Evolutionary conservation across 192 early-diverging fungal genomes (phyloP).

Genomic region (Phlyctochytrium arcticum): DNA sequence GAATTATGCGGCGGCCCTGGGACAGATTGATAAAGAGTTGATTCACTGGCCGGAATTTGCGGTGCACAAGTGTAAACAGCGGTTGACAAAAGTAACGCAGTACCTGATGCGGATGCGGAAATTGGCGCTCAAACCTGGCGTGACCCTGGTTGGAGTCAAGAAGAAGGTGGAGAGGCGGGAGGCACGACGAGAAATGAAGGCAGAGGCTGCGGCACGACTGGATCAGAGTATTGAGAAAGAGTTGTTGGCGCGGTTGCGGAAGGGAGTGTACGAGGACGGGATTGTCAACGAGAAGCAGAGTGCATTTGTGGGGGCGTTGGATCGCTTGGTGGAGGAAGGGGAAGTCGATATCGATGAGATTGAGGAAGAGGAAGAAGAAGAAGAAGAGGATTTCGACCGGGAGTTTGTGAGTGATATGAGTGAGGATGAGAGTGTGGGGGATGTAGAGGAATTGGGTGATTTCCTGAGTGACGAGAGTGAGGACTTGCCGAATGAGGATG

Average conservation of each 20-base stretch:
- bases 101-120: slow-evolving; percentile 92
- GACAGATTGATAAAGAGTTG: slow-evolving; percentile 86
- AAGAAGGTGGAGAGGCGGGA: slow-evolving; percentile 94
- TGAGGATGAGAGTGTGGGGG: slow-evolving; percentile 38
- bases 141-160: slow-evolving; percentile 82
- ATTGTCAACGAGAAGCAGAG: slow-evolving; percentile 92
- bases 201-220: slow-evolving; percentile 85
- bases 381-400: slow-evolving; percentile 36
- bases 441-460: slow-evolving; percentile 28
- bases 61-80: slow-evolving; percentile 94
- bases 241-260: slow-evolving; percentile 84
- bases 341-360: slow-evolving; percentile 33
- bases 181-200: slow-evolving; percentile 77
- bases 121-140: slow-evolving; percentile 74
- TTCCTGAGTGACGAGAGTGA: slow-evolving; percentile 30
- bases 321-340: slow-evolving; percentile 45
- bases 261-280: slow-evolving; percentile 92
- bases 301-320: slow-evolving; percentile 85
- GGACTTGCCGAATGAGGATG: slow-evolving; percentile 4
- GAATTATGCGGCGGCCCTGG: slow-evolving; percentile 83
- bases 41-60: slow-evolving; percentile 88
- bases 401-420: slow-evolving; percentile 50
- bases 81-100: slow-evolving; percentile 93
- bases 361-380: slow-evolving; percentile 39
- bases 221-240: slow-evolving; percentile 95